Base-by-base conservation (phyloP, 805 yeast species). In the Wickerhamomyces subpelliculosus region DNA sequence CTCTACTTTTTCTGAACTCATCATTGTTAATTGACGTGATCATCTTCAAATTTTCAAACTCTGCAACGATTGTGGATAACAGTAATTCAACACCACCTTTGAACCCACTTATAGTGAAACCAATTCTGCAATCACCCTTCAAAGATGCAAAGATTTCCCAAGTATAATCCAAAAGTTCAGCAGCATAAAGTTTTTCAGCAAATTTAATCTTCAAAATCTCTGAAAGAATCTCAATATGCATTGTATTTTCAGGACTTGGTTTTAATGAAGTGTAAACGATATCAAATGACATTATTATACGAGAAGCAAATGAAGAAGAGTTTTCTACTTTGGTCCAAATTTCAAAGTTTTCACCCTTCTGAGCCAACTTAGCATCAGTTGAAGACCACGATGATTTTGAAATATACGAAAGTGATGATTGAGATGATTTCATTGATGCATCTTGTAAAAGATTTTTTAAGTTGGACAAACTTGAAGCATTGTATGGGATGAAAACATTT, bases 91-190 rank as follows among this genome's bases (percentile, higher is more conserved):
- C 57, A 2, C 74, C 70, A 22, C 57, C 56, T 0, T 54, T 48
- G n/a, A 71, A 70, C 0, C 93, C 90, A 21, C 71, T 59, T 1
- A 78, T 52, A 4, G 70, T 70, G n/a, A 82, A 47, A 0, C 70
- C 56, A 7, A 83, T 51, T 7, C 80, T 71, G 1, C 70, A 66
- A 36, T 70, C 75, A 5, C 84, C 80, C 44, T 72, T 72, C 12
- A 63, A 42, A 4, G 80, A 74, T 0, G 86, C 73, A 27, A 57
- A 61, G 0, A 82, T 43, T 16, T 73, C 78, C 73, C 82, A 82
- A 0, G 71, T 52, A 48, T 68, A 78, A 2, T 79, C 77, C 9
- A 78, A 41, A n/a, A 66, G 51, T 39, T 78, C 74, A 1, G 78
- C 67, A 1, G 73, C 70, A 49, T 81, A 83, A 2, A 83, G 47